These are phyloP conservation scores for cucumber (Cucumis sativus) DNA, from an alignment of 306 rosid species.

Conservation along the genomic window Cucumber_9930_V3 NC_026658.2:18984001-18984500, in stretches of 20 bases:
- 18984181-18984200: conserved; percentile 37
- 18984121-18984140: too few species aligned
- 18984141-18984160: too few species aligned
- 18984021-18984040: conserved; percentile 33
- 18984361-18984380: conserved; percentile 41
- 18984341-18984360: not conserved
- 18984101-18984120: conserved; percentile 47
- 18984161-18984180: too few species aligned
- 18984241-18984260: conserved; percentile 58
- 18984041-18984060: conserved; percentile 54
- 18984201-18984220: conserved; percentile 56
- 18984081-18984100: conserved; percentile 18
- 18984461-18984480: too few species aligned
- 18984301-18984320: not conserved
- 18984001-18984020: conserved; percentile 15
- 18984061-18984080: conserved; percentile 33
- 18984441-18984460: too few species aligned
- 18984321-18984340: not conserved
- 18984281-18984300: not conserved
- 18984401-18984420: too few species aligned
- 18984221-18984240: conserved; percentile 45
- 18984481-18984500: too few species aligned
- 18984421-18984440: too few species aligned
- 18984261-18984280: conserved; percentile 42
- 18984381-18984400: too few species aligned